Percentiles rank a stretch among this genome's conserved stretches.
Conservation (phyloP, 768 basidiomycete genomes). For the Russula compacta region DNA sequence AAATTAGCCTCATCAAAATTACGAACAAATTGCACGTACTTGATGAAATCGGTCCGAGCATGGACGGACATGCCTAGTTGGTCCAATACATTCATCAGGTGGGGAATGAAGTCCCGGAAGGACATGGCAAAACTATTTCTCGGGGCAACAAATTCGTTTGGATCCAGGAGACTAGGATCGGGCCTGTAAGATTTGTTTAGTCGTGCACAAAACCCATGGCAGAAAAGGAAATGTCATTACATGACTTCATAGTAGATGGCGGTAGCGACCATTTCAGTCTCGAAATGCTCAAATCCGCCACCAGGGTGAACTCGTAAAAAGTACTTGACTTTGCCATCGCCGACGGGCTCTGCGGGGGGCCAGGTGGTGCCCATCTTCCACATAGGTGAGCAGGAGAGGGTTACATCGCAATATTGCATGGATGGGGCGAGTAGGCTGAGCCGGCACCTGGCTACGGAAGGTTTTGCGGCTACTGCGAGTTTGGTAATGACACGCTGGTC, state of each 20-base stretch:
- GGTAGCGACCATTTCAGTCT: slow-evolving; percentile 70
- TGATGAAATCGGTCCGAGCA: slow-evolving; percentile 75
- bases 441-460: slow-evolving; percentile 66
- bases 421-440: slow-evolving; percentile 64
- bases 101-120: slow-evolving; percentile 69
- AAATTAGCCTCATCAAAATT: background rate
- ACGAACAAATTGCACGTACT: slow-evolving; percentile 36
- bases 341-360: slow-evolving; percentile 63
- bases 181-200: slow-evolving; percentile 41
- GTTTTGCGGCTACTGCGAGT: slow-evolving; percentile 65
- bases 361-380: slow-evolving; percentile 73
- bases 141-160: slow-evolving; percentile 68
- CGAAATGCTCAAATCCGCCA: slow-evolving; percentile 81
- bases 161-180: slow-evolving; percentile 67
- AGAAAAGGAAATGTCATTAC: slow-evolving; percentile 35
- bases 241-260: slow-evolving; percentile 80
- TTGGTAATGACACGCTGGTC: slow-evolving; percentile 73
- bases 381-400: slow-evolving; percentile 56
- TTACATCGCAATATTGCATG: slow-evolving; percentile 73
- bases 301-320: slow-evolving; percentile 78
- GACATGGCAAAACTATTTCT: slow-evolving; percentile 83
- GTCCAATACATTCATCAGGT: slow-evolving; percentile 74
- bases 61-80: slow-evolving; percentile 77
- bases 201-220: background rate
- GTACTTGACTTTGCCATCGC: slow-evolving; percentile 69